Base-by-base conservation (phyloP, 1,284 basidiomycete species). In the Cystobasidiaceae sp. region DNA sequence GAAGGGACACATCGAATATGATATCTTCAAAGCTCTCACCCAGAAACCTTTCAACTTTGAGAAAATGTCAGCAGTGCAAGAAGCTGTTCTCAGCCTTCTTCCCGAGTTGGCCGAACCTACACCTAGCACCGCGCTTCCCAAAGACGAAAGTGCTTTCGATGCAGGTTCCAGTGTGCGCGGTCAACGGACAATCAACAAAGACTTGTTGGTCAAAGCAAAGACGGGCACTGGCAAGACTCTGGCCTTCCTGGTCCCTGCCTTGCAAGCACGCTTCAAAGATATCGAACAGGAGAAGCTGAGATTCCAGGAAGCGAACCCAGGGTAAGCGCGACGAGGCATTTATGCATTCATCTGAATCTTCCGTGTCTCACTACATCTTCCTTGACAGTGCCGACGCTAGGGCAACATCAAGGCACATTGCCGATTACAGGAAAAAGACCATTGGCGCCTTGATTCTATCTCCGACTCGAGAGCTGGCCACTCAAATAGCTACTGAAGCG, bases 201-300 rank as follows among this genome's bases (percentile, higher is more conserved):
- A 68, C 48, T 28, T 69, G 23, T 80, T 93, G 37, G 88, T 90
- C 21, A 85, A 88, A 73, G 90, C 92, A n/a, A 89, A 87, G 76
- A 94, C 93, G 0, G 91, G 93, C 45, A 93, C 92, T 0, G 92
- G 92, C 54, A 97, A 96, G 79, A 96, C 92, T 0, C 79, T 93
- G 34, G 90, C 86, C 0, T 97, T 94, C 80, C 83, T 97, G 56
- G 82, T 96, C 4, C 92, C 92, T 4, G 89, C 89, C 11, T 82
- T 97, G 67, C 89, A 94, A 44, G 61, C 61, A 6, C 70, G 77
- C 37, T 48, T 76, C 9, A 63, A 65, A 15, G 68, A 69, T 28
- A 65, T 75, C 30, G 43, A 69, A 27, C 58, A 70, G 19, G 70
- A 71, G 44, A 68, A 65, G 1, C 67, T 71, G 25, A 71, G 75